A percentile compares a stretch with the other conserved stretches of the same genome.
These are phyloP conservation scores for Malania oleifera DNA, from an alignment of 164 flowering plant genomes.

Conservation along the genomic window DNA sequence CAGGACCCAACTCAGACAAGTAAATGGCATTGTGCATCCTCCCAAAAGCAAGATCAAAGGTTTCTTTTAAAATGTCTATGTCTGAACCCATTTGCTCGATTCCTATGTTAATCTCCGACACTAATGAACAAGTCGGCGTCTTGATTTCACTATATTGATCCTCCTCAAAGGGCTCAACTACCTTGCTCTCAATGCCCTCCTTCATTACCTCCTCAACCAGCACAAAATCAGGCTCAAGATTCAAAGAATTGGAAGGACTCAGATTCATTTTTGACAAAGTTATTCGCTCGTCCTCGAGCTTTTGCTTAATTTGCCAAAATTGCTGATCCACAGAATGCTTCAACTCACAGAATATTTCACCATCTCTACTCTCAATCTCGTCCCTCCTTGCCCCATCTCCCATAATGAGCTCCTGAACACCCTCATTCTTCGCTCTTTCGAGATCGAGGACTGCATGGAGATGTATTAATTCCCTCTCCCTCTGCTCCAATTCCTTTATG, in stretches of 20 bases:
- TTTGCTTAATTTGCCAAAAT: constrained; percentile 47
- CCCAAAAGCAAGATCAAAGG: constrained; percentile 58
- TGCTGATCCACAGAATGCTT: constrained; percentile 56
- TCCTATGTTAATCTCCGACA: background rate
- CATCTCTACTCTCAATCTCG: constrained; percentile 22
- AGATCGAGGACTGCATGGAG: constrained; percentile 26
- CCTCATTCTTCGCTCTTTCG: constrained; percentile 31
- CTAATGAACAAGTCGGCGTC: background rate
- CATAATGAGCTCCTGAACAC: constrained; percentile 14
- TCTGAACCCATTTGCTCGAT: constrained; percentile 44
- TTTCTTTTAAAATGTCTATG: constrained; percentile 55
- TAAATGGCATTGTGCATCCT: constrained; percentile 51
- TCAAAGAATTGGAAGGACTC: background rate
- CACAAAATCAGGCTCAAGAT: constrained; percentile 11
- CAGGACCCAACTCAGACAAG: constrained; percentile 38
- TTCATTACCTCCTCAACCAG: constrained; percentile 14
- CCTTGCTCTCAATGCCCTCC: constrained; percentile 17
- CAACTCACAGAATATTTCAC: constrained; percentile 41
- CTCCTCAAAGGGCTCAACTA: too few species aligned
- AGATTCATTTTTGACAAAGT: constrained; percentile 4
- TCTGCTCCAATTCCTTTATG: constrained; percentile 47
- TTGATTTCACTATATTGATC: background rate
- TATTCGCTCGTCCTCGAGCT: constrained; percentile 38
- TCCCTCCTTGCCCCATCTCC: constrained; percentile 17
- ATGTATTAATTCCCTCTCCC: constrained; percentile 42